Evolutionary conservation across 495 filamentous ascomycete species (phyloP).

Genomic region (Talaromyces ruber): DNA sequence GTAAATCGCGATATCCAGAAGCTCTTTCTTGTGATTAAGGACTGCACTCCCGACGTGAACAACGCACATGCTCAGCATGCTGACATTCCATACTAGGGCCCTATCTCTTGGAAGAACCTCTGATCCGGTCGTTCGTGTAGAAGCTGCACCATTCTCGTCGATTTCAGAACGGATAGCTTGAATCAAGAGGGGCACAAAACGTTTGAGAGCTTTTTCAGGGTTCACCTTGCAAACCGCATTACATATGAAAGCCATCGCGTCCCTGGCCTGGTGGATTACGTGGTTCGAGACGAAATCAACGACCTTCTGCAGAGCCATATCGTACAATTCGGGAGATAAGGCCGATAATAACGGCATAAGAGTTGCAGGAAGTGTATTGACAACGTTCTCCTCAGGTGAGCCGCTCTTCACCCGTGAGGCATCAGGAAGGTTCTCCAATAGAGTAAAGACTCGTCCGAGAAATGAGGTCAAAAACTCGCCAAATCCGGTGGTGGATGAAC

Average conservation of each 20-base stretch:
- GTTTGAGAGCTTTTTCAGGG: conserved; percentile 82
- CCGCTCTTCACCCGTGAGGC: conserved; percentile 75
- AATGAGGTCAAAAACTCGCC: conserved; percentile 86
- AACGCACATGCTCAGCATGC: conserved; percentile 96
- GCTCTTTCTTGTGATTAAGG: conserved; percentile 74
- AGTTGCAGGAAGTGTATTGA: conserved; percentile 89
- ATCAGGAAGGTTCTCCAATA: conserved; percentile 93
- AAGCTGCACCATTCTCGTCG: conserved; percentile 93
- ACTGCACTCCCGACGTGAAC: conserved; percentile 91
- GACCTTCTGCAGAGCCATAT: conserved; percentile 84
- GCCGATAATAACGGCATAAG: conserved; percentile 86
- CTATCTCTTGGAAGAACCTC: conserved; percentile 91
- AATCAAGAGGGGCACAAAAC: conserved; percentile 81
- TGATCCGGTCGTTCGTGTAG: conserved; percentile 83
- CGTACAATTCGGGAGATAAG: conserved; percentile 88
- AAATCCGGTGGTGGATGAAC: conserved; percentile 92
- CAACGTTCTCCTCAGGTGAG: conserved; percentile 92
- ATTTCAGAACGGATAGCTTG: conserved; percentile 93
- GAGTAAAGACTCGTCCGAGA: conserved; percentile 86
- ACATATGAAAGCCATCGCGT: conserved; percentile 98
- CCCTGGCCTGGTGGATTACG: conserved; percentile 92
- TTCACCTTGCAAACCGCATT: conserved; percentile 92
- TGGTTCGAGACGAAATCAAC: conserved; percentile 89
- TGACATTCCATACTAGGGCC: conserved; percentile 92
- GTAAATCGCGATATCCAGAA: conserved; percentile 85